phyloP scores from a whole-genome alignment of 73 alveolate genomes.

The Paramecium sexaurelia region DNA sequence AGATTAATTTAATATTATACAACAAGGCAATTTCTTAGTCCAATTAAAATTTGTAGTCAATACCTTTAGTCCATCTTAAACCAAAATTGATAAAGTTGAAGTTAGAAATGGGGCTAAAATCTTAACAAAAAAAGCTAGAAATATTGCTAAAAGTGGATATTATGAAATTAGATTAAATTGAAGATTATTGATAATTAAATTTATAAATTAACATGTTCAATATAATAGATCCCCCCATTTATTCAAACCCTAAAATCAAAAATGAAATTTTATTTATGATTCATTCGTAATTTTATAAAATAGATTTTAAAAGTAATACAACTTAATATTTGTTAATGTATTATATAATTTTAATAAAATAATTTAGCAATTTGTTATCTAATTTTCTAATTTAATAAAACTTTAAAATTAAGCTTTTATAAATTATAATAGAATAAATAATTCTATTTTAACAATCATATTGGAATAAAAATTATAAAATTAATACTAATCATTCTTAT shows the following conservation, averaged over 20 bases:
- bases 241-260: slow-evolving; percentile 90
- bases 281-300: no score
- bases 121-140: slow-evolving; percentile 54
- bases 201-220: neutral
- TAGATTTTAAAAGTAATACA: no score
- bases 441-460: no score
- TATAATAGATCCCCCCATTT: slow-evolving; percentile 89
- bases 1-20: neutral
- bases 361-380: no score
- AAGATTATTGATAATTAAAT: neutral
- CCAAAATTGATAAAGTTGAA: slow-evolving; percentile 66
- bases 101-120: slow-evolving; percentile 66
- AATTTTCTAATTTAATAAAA: no score
- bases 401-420: no score
- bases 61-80: slow-evolving; percentile 46
- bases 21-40: slow-evolving; percentile 57
- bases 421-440: no score
- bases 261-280: no score
- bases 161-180: slow-evolving; percentile 70
- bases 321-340: no score
- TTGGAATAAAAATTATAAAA: no score
- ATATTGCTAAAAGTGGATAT: slow-evolving; percentile 64
- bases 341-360: no score
- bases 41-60: slow-evolving; percentile 48
- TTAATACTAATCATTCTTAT: no score